Percentiles rank a stretch among this genome's conserved stretches.
These are phyloP conservation scores for Blastomyces silverae DNA, from an alignment of 2,329 filamentous ascomycete genomes.

Conservation along the genomic window DNA sequence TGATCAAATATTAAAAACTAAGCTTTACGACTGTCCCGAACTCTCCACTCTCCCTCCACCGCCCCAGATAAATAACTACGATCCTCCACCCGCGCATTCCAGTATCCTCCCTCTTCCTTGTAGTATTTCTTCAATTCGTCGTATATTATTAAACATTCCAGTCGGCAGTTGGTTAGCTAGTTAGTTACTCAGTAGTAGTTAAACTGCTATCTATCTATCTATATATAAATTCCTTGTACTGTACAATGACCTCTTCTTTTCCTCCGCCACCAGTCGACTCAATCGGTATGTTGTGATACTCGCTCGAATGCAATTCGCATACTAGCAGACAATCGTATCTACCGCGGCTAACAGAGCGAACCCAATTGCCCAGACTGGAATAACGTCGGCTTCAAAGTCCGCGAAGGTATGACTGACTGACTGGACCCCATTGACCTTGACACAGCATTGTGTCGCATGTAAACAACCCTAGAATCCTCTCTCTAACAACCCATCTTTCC, in stretches of 20 bases:
- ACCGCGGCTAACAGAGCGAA: constrained; percentile 4
- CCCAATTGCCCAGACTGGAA: constrained; percentile 61
- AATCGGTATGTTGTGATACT: constrained; percentile 50
- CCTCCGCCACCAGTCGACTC: constrained; percentile 71
- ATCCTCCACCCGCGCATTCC: background rate
- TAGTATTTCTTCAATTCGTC: background rate
- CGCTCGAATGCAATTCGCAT: constrained; percentile 1
- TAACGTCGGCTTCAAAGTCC: constrained; percentile 85
- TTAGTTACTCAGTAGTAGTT: background rate
- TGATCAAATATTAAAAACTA: background rate
- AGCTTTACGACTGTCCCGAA: background rate
- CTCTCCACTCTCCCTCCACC: background rate
- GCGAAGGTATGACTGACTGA: constrained; percentile 59
- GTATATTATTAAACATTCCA: background rate
- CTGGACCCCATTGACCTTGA: background rate
- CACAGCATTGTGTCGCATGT: too few species aligned
- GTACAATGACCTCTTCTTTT: constrained; percentile 46
- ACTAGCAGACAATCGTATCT: background rate
- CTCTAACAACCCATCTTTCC: background rate
- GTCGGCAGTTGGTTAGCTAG: background rate
- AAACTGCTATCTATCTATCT: too few species aligned
- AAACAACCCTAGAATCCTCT: background rate
- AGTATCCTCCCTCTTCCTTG: background rate
- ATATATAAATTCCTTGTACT: background rate
- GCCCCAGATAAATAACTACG: background rate